Evolutionary conservation across 1,139 yeast genomes (phyloP).

Genomic region (Diutina catenulata): DNA sequence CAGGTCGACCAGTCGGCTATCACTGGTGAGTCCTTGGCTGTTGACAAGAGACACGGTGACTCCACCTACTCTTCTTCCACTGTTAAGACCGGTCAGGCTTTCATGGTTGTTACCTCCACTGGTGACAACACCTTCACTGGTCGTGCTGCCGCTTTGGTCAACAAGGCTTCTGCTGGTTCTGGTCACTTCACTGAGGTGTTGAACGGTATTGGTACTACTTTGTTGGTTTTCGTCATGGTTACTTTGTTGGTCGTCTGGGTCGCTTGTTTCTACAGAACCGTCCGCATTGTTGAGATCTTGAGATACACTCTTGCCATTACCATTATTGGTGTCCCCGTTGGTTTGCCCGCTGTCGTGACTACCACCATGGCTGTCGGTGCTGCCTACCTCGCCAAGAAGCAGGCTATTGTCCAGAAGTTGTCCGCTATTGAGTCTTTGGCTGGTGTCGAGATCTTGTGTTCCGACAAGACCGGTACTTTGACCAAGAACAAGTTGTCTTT

Average conservation of each 20-base stretch:
- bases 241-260: conserved; percentile 87
- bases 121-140: conserved; percentile 92
- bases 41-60: conserved; percentile 86
- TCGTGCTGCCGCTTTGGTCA: conserved; percentile 93
- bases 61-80: conserved; percentile 88
- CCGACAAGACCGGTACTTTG: conserved; percentile 98
- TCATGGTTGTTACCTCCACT: conserved; percentile 90
- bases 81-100: conserved; percentile 94
- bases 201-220: conserved; percentile 93
- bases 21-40: conserved; percentile 97
- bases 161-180: conserved; percentile 86
- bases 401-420: conserved; percentile 96
- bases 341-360: conserved; percentile 99
- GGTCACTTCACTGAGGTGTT: conserved; percentile 98
- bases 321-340: conserved; percentile 99
- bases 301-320: conserved; percentile 94
- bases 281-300: conserved; percentile 77
- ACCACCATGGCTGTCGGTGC: conserved; percentile 99
- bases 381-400: conserved; percentile 96
- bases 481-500: conserved; percentile 95
- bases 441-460: conserved; percentile 98
- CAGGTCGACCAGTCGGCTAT: conserved; percentile 97
- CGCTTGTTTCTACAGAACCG: conserved; percentile 93
- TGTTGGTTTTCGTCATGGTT: conserved; percentile 78
- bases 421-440: conserved; percentile 98